phyloP scores from a whole-genome alignment of 192 early-diverging fungal species.

The Coemansia biformis region DNA sequence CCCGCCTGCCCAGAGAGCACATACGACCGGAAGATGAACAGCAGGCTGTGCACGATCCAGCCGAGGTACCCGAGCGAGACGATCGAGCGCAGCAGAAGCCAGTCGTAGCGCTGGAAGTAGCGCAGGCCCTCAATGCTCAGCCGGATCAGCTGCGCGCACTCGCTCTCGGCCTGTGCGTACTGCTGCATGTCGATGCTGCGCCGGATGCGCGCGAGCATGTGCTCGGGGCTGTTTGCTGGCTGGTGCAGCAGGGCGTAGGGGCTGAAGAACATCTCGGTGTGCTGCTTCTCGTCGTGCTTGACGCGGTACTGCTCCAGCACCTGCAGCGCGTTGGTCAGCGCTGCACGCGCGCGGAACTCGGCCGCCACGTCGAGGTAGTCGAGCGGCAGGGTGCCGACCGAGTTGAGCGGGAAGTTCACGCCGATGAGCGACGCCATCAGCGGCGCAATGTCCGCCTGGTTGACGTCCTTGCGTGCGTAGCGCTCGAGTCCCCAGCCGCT shows the following conservation, averaged over 20 bases:
- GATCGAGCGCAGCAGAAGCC: conserved; percentile 82
- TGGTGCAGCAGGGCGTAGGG: conserved; percentile 65
- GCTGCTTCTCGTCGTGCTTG: conserved; percentile 76
- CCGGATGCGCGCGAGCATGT: conserved; percentile 56
- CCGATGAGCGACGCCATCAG: conserved; percentile 89
- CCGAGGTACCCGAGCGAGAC: conserved; percentile 83
- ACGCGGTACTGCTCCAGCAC: conserved; percentile 83
- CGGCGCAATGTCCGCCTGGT: conserved; percentile 94
- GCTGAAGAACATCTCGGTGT: conserved; percentile 73
- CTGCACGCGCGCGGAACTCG: conserved; percentile 69
- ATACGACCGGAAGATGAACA: conserved; percentile 71
- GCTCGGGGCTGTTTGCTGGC: conserved; percentile 48
- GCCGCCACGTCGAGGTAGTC: conserved; percentile 65
- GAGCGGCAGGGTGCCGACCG: conserved; percentile 85
- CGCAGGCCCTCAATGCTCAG: conserved; percentile 78
- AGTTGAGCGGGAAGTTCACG: conserved; percentile 84
- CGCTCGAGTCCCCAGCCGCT: conserved; percentile 61
- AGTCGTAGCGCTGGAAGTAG: conserved; percentile 96
- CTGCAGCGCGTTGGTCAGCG: conserved; percentile 75
- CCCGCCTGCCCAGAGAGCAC: conserved; percentile 30
- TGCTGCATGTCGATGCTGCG: conserved; percentile 54
- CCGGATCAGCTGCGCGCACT: conserved; percentile 58
- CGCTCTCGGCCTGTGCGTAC: conserved; percentile 63
- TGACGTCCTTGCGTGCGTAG: conserved; percentile 72
- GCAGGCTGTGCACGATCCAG: conserved; percentile 81